Evolutionary conservation across 2,329 filamentous ascomycete species (phyloP), one percentile per base, ranked within the genome.

Genomic region (Hypoxylon sp.): DNA sequence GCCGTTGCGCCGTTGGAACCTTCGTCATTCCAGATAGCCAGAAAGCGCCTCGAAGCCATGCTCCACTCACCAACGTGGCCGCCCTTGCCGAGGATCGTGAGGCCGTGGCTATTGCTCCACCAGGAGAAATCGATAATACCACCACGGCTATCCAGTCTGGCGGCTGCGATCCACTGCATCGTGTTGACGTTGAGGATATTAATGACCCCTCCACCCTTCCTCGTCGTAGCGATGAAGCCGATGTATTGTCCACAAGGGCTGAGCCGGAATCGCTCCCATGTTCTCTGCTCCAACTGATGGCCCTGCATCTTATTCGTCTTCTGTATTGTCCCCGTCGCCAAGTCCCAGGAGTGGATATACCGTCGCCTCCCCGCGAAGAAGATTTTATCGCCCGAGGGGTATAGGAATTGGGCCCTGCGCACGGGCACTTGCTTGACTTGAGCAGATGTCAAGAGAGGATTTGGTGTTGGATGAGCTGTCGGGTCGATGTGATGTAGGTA

Each of bases 271-370:
- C 83, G 82, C 74, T 98, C 95, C 92, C 97, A 97, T 35, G 85
- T 89, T 68, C 88, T 89, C 74, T 97, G 93, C 74, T 96, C 91
- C 52, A 90, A 83, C 64, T 88, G 81, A 66, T 92, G 88, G 62
- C 92, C 86, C 70, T 89, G 84, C 57, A 95, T 79, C 72, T 89
- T 82, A 66, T 85, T 87, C 40, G 96, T 84, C 76, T 96, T 97
- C 69, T 94, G 89, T 45, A 99, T 87, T 10, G 82, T 79, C 38
- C 95, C 95, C 0, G 89, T 88, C 38, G 88, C 81, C 20, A 99
- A 83, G 69, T 98, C 88, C 95, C 95, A 99, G 65, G 89, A 88
- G 76, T 98, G 95, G 75, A 98, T 97, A 79, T 92, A 98, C 62
- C 88, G 88, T 46, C 95, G 86, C 29, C 94, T 88, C 31, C 93